phyloP scores from a whole-genome alignment of 2,329 filamentous ascomycete genomes.

The Sporothrix mexicana region DNA sequence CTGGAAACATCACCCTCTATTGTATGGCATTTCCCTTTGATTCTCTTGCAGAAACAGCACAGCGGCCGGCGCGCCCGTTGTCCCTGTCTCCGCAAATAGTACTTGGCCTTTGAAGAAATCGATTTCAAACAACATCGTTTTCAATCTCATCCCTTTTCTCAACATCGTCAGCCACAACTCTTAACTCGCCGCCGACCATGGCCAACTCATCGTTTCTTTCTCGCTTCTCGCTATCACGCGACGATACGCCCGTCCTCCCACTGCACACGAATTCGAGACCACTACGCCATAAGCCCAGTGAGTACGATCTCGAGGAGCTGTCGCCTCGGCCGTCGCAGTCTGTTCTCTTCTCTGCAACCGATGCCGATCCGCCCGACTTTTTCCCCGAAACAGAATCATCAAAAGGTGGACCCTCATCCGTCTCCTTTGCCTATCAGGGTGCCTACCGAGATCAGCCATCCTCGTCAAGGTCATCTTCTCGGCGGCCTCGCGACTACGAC shows the following conservation, averaged over 20 bases:
- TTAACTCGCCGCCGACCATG: not conserved
- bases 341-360: conserved; percentile 36
- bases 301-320: conserved; percentile 46
- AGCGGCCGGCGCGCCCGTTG: conserved; percentile 17
- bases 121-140: not conserved
- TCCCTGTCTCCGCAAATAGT: not conserved
- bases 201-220: conserved; percentile 43
- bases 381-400: not conserved
- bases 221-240: conserved; percentile 42
- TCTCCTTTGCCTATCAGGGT: conserved; percentile 30
- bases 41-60: not conserved
- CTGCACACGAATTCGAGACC: conserved; percentile 38
- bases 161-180: not conserved
- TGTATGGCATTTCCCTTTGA: conserved; percentile 10
- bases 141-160: not conserved
- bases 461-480: conserved; percentile 30
- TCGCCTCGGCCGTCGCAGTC: conserved; percentile 43
- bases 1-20: not conserved
- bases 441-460: conserved; percentile 25
- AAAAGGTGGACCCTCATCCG: not conserved
- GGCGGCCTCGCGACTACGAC: conserved; percentile 28
- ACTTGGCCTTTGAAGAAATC: not conserved
- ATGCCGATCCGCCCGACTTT: conserved; percentile 33
- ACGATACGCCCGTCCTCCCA: conserved; percentile 41
- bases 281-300: conserved; percentile 44